A percentile compares a stretch with the other conserved stretches of the same genome.
These are phyloP conservation scores for Didymosphaeria variabile DNA, from an alignment of 2,329 filamentous ascomycete species.

Conservation along the genomic window DNA sequence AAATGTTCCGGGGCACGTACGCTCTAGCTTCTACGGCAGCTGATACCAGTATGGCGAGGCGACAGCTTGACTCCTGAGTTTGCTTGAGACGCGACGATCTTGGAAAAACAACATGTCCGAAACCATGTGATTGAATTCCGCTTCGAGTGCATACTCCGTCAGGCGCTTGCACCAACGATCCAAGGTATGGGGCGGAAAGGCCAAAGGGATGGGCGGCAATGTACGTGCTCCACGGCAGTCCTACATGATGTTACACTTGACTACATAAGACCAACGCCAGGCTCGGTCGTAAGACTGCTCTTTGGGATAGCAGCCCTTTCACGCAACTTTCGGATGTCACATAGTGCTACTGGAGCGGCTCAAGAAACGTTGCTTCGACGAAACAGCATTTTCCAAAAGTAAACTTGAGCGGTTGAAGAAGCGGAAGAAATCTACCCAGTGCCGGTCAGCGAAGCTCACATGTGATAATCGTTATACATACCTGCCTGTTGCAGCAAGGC, in stretches of 20 bases:
- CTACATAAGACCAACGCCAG: constrained; percentile 3
- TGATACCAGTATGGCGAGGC: background rate
- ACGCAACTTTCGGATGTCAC: constrained; percentile 1
- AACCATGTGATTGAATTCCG: background rate
- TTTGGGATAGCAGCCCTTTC: background rate
- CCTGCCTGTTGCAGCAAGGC: constrained; percentile 14
- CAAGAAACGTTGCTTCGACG: background rate
- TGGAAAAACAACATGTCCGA: background rate
- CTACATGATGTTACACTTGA: constrained; percentile 11
- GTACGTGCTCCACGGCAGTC: constrained; percentile 5
- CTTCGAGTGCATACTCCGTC: background rate
- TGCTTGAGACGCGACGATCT: background rate
- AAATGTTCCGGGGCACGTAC: background rate
- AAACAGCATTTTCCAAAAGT: background rate
- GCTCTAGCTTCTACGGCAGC: background rate
- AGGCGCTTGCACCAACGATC: background rate
- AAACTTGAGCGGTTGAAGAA: background rate
- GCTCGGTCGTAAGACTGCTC: background rate
- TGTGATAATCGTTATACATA: background rate
- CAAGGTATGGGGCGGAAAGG: background rate
- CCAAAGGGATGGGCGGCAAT: constrained; percentile 11
- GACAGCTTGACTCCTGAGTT: background rate
- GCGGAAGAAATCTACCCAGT: background rate
- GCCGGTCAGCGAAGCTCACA: background rate
- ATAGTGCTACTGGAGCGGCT: background rate